Percentiles rank a stretch among this genome's conserved stretches.
These are phyloP conservation scores for Cucumis melo DNA, from an alignment of 306 rosid genomes.

Conservation along the genomic window DNA sequence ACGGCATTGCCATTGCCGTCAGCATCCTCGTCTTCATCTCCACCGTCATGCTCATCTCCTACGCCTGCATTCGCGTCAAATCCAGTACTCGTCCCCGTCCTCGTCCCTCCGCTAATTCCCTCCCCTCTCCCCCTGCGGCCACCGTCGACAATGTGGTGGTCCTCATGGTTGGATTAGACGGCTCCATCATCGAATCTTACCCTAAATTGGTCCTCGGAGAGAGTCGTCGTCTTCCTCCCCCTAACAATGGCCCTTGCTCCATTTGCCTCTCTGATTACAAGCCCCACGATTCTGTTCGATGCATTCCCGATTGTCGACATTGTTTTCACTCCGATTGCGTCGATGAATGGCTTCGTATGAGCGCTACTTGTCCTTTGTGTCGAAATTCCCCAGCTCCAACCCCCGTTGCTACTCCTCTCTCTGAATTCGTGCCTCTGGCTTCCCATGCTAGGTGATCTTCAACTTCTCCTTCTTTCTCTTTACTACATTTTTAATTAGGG, in stretches of 20 bases:
- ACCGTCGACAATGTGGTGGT: not conserved
- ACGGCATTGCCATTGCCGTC: slow-evolving; percentile 55
- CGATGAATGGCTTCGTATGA: slow-evolving; percentile 45
- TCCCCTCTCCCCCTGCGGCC: not conserved
- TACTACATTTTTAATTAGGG: not conserved
- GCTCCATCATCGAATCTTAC: slow-evolving; percentile 28
- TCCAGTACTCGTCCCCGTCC: not conserved
- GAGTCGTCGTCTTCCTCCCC: slow-evolving; percentile 33
- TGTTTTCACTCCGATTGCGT: slow-evolving; percentile 48
- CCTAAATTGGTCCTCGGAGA: slow-evolving; percentile 44
- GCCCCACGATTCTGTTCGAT: slow-evolving; percentile 32
- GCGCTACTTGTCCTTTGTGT: slow-evolving; percentile 52
- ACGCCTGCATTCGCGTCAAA: slow-evolving; percentile 39
- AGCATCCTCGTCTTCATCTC: slow-evolving; percentile 62
- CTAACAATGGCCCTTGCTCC: slow-evolving; percentile 36
- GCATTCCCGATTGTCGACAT: slow-evolving; percentile 50
- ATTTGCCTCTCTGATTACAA: slow-evolving; percentile 40
- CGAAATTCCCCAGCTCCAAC: slow-evolving; percentile 56
- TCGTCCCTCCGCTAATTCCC: not conserved
- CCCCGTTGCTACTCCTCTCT: slow-evolving; percentile 24
- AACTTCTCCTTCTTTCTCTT: not conserved
- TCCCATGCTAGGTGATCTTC: slow-evolving; percentile 39
- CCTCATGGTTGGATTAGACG: slow-evolving; percentile 33
- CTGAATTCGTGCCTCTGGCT: slow-evolving; percentile 46
- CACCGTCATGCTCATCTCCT: slow-evolving; percentile 56